Evolutionary conservation across 768 basidiomycete species (phyloP).

Genomic region (Leucosporidium yakuticum): DNA sequence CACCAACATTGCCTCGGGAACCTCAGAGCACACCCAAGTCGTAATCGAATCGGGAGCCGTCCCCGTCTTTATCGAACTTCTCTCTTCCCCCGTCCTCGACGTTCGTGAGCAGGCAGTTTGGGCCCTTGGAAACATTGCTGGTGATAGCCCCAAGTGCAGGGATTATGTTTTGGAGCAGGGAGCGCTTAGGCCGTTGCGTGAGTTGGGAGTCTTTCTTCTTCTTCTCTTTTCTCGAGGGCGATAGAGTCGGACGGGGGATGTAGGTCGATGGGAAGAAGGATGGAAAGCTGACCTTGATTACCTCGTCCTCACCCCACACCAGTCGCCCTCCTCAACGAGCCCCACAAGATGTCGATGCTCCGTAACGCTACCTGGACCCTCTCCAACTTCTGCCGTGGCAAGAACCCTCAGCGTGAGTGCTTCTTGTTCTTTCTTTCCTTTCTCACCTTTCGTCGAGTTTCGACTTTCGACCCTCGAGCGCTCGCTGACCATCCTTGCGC

Average conservation of each 20-base stretch:
- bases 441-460: too few relatives aligned
- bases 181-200: constrained; percentile 74
- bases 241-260: neutral
- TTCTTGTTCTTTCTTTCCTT: too few relatives aligned
- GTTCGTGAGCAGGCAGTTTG: constrained; percentile 99
- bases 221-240: neutral
- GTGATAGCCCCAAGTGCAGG: constrained; percentile 93
- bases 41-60: constrained; percentile 93
- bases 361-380: constrained; percentile 93
- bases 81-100: constrained; percentile 88
- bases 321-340: constrained; percentile 66
- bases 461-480: too few relatives aligned
- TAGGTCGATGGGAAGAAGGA: neutral
- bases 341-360: constrained; percentile 98
- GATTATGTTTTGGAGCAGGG: constrained; percentile 93
- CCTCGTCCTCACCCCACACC: too few relatives aligned
- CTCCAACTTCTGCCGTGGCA: constrained; percentile 98
- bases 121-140: constrained; percentile 98
- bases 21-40: constrained; percentile 95
- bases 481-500: too few relatives aligned
- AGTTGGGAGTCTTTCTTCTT: constrained; percentile 40
- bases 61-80: constrained; percentile 91
- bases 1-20: constrained; percentile 53
- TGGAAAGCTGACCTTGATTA: too few relatives aligned
- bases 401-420: constrained; percentile 76